Evolutionary conservation across 345 rosid species (phyloP), one percentile per base, ranked within the genome.

Genomic region (Citrus maxima): DNA sequence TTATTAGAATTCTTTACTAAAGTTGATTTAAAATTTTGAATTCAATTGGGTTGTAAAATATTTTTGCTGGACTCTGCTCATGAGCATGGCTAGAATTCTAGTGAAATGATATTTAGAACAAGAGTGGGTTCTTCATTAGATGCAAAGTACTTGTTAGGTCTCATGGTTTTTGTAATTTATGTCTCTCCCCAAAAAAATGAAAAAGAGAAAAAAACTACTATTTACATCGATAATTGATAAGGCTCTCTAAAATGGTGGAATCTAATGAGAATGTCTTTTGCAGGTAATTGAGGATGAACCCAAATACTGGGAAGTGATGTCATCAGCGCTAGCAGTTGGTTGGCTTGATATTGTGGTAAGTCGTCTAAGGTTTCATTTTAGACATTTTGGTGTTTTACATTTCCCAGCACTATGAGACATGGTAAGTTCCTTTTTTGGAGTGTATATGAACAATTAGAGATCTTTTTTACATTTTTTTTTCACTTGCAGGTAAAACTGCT

Each of bases 291-390:
- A 93, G 86, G 93, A 93, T 80, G 85, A 91, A 84, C 86, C 92
- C 61, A 88, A 81, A 83, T 95, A 91, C 78, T 95, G 99, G 99
- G 95, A 89, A 81, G 91, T 91, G 73, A 87, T 92, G 83, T 80
- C 92, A 64, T 92, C 97, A 54, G 96, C 93, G 40, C 78, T 93
- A 42, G 91, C 96, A 55, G 89, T 96, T 84, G 99, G 99, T 77
- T 96, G 98, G 98, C 86, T 93, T 62, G 95, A 94, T 80, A 94
- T 90, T 63, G 97, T 89, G 89, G 97, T 96, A 70, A 60, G 94
- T 82, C 37, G 27, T 78, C 55, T 70, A 37, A n/a, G 13, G 22
- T 22, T 54, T 74, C 65, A 13, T 46, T 81, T 67, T 42, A 37
- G 51, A 35, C 80, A 42, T 60, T 34, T 46, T 75, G 67, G 65